phyloP scores from a whole-genome alignment of 306 rosid species.

The Malus sylvestris region DNA sequence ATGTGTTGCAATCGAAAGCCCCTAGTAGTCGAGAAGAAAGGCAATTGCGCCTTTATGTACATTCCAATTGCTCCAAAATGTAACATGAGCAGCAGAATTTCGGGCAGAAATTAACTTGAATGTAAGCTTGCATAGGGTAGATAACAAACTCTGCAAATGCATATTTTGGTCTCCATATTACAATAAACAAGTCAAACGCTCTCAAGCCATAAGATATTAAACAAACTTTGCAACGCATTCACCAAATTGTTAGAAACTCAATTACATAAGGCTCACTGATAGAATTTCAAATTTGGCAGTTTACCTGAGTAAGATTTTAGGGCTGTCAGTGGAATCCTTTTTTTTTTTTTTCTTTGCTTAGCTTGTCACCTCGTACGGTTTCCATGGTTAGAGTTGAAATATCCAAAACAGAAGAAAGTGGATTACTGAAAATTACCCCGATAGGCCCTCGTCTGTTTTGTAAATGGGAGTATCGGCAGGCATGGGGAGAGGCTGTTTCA shows the following conservation, averaged over 20 bases:
- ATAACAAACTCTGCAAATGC: background rate
- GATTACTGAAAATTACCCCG: background rate
- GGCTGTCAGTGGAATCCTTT: background rate
- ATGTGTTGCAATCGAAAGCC: too few species aligned
- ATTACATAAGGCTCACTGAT: background rate
- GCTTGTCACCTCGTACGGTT: background rate
- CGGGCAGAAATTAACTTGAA: background rate
- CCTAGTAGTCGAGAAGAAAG: too few species aligned
- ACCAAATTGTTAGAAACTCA: background rate
- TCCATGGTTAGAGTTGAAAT: background rate
- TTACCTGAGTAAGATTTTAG: background rate
- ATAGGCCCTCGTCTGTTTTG: background rate
- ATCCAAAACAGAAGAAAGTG: background rate
- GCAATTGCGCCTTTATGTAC: too few species aligned
- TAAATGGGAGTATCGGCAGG: background rate
- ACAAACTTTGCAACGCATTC: background rate
- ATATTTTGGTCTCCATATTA: background rate
- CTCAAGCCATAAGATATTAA: too few species aligned
- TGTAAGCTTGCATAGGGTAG: background rate
- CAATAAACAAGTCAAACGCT: too few species aligned
- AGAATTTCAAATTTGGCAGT: background rate
- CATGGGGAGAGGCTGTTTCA: background rate
- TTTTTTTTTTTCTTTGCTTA: background rate
- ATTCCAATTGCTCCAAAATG: background rate
- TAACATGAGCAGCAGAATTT: background rate